Evolutionary conservation across 2,329 filamentous ascomycete species (phyloP).

Genomic region (Xylaria sp.): DNA sequence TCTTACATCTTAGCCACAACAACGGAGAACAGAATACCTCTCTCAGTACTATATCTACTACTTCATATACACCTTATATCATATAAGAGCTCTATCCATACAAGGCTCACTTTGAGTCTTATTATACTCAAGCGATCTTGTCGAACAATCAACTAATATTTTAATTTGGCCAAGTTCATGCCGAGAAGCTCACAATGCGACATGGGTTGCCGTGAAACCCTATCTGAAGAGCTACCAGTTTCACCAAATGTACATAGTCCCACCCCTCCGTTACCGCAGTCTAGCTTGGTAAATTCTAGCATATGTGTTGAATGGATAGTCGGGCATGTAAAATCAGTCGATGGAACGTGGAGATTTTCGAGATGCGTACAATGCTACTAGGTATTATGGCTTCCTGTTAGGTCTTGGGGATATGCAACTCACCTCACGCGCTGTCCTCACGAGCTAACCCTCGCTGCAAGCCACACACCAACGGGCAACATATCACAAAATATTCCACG

Average conservation of each 20-base stretch:
- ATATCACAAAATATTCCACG: not conserved
- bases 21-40: not conserved
- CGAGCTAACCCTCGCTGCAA: not conserved
- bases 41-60: not conserved
- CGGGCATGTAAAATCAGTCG: not conserved
- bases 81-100: not conserved
- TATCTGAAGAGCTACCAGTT: constrained; percentile 23
- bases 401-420: not conserved
- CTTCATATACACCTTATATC: not conserved
- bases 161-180: constrained; percentile 13
- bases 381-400: not conserved
- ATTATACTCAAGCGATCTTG: not conserved
- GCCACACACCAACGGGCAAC: not conserved
- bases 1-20: not conserved
- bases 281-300: not conserved
- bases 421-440: not conserved
- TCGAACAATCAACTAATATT: not conserved
- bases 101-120: not conserved
- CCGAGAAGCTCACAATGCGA: not conserved
- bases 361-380: not conserved
- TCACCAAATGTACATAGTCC: constrained; percentile 18
- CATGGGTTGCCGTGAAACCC: constrained; percentile 25
- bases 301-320: not conserved
- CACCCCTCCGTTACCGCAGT: not conserved
- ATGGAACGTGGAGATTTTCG: not conserved